Conservation (phyloP, 768 basidiomycete genomes). For the Lyophyllum atratum region DNA sequence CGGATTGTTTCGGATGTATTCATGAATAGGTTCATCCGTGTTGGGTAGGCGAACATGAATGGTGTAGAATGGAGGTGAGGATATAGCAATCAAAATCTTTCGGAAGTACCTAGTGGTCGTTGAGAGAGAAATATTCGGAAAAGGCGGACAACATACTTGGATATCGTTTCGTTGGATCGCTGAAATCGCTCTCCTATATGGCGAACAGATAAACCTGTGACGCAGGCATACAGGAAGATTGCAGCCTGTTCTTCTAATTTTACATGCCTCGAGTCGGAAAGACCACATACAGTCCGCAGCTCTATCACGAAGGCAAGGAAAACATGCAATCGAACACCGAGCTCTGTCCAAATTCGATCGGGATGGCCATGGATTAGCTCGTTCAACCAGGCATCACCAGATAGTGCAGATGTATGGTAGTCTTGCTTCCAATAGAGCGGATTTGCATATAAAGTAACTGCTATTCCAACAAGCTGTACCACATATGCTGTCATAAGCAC, state of each 20-base stretch:
- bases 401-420: constrained; percentile 25
- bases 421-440: not conserved
- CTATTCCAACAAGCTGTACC: not conserved
- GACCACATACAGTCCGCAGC: not conserved
- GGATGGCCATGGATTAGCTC: constrained; percentile 26
- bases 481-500: not conserved
- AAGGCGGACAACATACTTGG: not conserved
- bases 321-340: constrained; percentile 22
- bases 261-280: constrained; percentile 4
- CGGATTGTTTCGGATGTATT: constrained; percentile 15
- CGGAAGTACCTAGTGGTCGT: constrained; percentile 8
- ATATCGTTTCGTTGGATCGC: constrained; percentile 10
- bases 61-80: constrained; percentile 18
- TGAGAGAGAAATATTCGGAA: not conserved
- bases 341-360: constrained; percentile 18
- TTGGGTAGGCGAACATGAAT: constrained; percentile 13
- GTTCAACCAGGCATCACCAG: constrained; percentile 20
- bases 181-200: constrained; percentile 29
- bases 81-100: not conserved
- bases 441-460: not conserved
- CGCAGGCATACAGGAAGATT: constrained; percentile 27
- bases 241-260: constrained; percentile 20
- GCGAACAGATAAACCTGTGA: constrained; percentile 19
- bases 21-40: not conserved
- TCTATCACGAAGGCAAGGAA: constrained; percentile 16